Evolutionary conservation across 2,329 filamentous ascomycete genomes (phyloP), one percentile per base, ranked within the genome.

Genomic region (Lachnellula occidentalis): DNA sequence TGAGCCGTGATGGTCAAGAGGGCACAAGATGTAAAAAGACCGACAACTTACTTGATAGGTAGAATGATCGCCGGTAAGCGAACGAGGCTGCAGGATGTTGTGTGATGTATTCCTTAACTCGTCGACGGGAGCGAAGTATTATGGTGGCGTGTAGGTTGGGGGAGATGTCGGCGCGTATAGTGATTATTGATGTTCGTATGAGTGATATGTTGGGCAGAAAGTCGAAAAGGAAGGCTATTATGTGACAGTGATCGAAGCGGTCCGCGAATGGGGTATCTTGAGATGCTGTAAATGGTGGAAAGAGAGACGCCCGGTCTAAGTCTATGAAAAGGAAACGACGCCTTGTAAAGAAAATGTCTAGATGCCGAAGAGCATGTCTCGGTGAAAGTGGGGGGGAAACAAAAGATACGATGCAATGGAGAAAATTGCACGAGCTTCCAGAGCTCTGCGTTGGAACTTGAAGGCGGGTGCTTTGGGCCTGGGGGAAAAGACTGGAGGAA

Each of bases 401-500:
- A 53, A 45, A 58, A 64, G 60, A 59, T 62, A 53, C 55, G 41
- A 59, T 43, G 45, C 56, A 56, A 46, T 47, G 45, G 46, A 59
- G 58, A 55, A 43, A 11, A 21, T 43, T 57, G 62, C 61, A 65
- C 60, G 67, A 66, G 66, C 76, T 78, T 70, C 75, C 75, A 71
- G 76, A 78, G 76, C 73, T 75, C 70, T 73, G 73, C 69, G 69
- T 69, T 49, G 45, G 46, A 58, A 52, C 53, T 50, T 48, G 61
- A 60, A 53, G 61, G 59, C 57, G 56, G 58, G 56, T 51, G 55
- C 54, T 53, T 58, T 66, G 61, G 63, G 65, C 63, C 64, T 65
- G 60, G 55, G 56, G 59, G 56, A 53, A 51, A 56, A 65, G 66
- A 65, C 66, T 66, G 53, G 39, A 62, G 62, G 31, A 60, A 45